A percentile compares a stretch with the other conserved stretches of the same genome.
phyloP scores from a whole-genome alignment of 2,329 filamentous ascomycete species.

The Neurospora sp. region DNA sequence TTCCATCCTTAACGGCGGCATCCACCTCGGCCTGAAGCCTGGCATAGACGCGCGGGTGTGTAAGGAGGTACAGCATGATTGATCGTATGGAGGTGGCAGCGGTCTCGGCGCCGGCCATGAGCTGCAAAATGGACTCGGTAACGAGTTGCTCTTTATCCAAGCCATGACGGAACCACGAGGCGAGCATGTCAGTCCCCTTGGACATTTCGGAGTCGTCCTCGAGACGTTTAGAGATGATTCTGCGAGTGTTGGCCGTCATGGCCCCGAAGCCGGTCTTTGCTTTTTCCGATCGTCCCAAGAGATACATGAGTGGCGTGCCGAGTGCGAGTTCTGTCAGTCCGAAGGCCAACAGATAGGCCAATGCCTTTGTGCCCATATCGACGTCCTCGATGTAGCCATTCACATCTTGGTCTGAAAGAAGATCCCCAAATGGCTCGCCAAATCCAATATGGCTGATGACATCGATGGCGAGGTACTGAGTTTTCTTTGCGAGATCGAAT shows the following conservation, averaged over 20 bases:
- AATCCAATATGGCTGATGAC: slow-evolving; percentile 45
- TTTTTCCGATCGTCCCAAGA: slow-evolving; percentile 20
- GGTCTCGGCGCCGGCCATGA: slow-evolving; percentile 14
- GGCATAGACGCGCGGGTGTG: slow-evolving; percentile 8
- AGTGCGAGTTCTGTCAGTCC: slow-evolving; percentile 22
- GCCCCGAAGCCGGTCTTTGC: slow-evolving; percentile 25
- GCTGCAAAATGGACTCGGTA: slow-evolving; percentile 8
- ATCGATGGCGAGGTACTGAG: slow-evolving; percentile 46
- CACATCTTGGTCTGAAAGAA: slow-evolving; percentile 36
- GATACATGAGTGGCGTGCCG: slow-evolving; percentile 19
- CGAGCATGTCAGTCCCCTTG: slow-evolving; percentile 20
- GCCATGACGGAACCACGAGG: slow-evolving; percentile 21
- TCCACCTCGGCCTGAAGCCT: slow-evolving; percentile 14
- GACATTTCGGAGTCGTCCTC: slow-evolving; percentile 12
- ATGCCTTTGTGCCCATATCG: slow-evolving; percentile 6
- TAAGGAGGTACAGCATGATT: slow-evolving; percentile 11
- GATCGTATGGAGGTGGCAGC: slow-evolving; percentile 9
- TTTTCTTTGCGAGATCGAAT: slow-evolving; percentile 38
- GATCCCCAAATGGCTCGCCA: slow-evolving; percentile 38
- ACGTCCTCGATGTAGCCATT: slow-evolving; percentile 31
- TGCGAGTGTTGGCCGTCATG: slow-evolving; percentile 24
- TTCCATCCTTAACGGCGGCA: slow-evolving; percentile 1
- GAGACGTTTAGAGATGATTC: slow-evolving; percentile 19
- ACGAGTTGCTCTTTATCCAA: slow-evolving; percentile 17
- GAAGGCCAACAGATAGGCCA: slow-evolving; percentile 13